Base-by-base conservation (phyloP, 2,329 filamentous ascomycete genomes). In the Metarhizium anisopliae region DNA sequence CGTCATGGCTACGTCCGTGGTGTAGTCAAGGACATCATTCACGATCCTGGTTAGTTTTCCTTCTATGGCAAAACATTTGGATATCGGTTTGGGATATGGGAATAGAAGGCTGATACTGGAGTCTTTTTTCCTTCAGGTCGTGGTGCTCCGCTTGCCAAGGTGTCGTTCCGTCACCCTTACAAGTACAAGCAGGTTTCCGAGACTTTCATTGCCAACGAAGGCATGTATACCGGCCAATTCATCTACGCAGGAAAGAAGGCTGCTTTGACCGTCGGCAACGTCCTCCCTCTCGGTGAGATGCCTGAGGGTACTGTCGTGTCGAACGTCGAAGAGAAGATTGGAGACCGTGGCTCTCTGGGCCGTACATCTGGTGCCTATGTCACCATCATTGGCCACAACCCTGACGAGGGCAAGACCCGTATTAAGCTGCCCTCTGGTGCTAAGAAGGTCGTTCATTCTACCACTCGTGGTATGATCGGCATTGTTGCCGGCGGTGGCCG, bases 191-290 rank as follows among this genome's bases (percentile, higher is more conserved):
- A 92, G 75, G 81, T 91, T 76, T 93, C 88, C 77, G 92, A 99
- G 87, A 99, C 94, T 68, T 96, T 99, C 87, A 99, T 99, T 74
- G 94, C 94, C 79, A 99, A 97, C 82, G 94, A 97, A 84, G 94
- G 94, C 82, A 96, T 97, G 92, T 99, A 97, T 90, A 96, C 94
- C 67, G 94, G 94, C 76, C 94, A 99, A 80, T 99, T 99, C 85
- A 91, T 99, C 87, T 99, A 99, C 81, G 94, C 93, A 74, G 94
- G 94, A 76, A 99, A 99, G 90, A 94, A 96, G 81, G 94, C 94
- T 71, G 83, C 87, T 66, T 85, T 99, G 73, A 97, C 89, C 72
- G 87, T 99, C 77, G 94, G 94, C 78, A 99, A 99, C 85, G 80
- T 99, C 74, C 90, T 99, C 62, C 94, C 94, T 65, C 86, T 99